Conservation (phyloP, 2,329 filamentous ascomycete genomes). For the Paecilomyces sp. region DNA sequence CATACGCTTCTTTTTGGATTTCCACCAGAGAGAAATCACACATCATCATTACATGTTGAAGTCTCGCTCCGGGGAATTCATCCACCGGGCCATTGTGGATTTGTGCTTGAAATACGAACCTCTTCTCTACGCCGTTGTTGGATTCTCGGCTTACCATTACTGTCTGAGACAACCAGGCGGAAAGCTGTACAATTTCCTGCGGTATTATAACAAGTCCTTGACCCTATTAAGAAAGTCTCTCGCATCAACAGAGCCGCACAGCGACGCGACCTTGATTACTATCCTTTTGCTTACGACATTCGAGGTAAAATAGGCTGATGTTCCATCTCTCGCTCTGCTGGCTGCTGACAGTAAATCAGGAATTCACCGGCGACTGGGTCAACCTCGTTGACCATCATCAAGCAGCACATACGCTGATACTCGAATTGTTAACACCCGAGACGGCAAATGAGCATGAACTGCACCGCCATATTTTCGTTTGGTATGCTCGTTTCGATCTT, state of each 20-base stretch:
- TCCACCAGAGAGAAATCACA: slow-evolving; percentile 70
- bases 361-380: slow-evolving; percentile 92
- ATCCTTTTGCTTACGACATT: slow-evolving; percentile 89
- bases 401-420: slow-evolving; percentile 76
- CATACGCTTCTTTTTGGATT: slow-evolving; percentile 69
- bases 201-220: slow-evolving; percentile 86
- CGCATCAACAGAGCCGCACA: slow-evolving; percentile 62
- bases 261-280: slow-evolving; percentile 69
- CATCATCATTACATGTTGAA: slow-evolving; percentile 77
- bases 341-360: slow-evolving; percentile 45
- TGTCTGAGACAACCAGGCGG: slow-evolving; percentile 64
- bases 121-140: slow-evolving; percentile 76
- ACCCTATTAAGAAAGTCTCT: slow-evolving; percentile 66
- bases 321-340: slow-evolving; percentile 3
- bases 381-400: slow-evolving; percentile 89
- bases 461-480: slow-evolving; percentile 68
- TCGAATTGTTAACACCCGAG: slow-evolving; percentile 68
- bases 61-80: slow-evolving; percentile 63
- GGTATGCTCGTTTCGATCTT: slow-evolving; percentile 86
- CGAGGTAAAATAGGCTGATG: slow-evolving; percentile 55
- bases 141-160: slow-evolving; percentile 82
- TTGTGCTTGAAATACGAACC: slow-evolving; percentile 71
- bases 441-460: slow-evolving; percentile 64
- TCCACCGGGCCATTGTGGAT: slow-evolving; percentile 62
- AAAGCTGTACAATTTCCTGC: slow-evolving; percentile 72